Conservation (phyloP, 108 stramenopile genomes). For the Fragilaria crotonensis region DNA sequence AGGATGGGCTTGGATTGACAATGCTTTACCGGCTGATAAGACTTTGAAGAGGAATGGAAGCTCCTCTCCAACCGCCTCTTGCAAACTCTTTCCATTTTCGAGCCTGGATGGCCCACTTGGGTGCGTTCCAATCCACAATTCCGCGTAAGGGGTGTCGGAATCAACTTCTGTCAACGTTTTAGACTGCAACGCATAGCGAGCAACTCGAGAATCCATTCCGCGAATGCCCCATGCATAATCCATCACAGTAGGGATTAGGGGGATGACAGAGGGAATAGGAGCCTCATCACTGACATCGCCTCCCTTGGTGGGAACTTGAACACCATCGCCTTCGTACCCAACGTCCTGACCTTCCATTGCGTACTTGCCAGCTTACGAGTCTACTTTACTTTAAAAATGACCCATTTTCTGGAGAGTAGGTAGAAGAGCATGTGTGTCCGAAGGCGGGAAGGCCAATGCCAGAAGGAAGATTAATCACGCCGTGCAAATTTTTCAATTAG, state of each 20-base stretch:
- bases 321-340: no score
- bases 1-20: constrained; percentile 88
- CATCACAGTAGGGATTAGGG: constrained; percentile 50
- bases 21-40: constrained; percentile 64
- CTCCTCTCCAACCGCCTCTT: constrained; percentile 42
- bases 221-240: constrained; percentile 82
- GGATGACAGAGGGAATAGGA: constrained; percentile 14
- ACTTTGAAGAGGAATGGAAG: constrained; percentile 89
- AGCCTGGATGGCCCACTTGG: constrained; percentile 59
- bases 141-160: constrained; percentile 76
- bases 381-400: no score
- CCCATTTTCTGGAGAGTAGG: no score
- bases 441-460: no score
- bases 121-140: constrained; percentile 86
- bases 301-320: no score
- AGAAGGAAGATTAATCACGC: no score
- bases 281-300: no score
- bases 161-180: constrained; percentile 63
- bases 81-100: neutral
- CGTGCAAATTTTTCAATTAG: no score
- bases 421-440: no score
- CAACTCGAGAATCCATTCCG: constrained; percentile 72
- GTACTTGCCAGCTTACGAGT: no score
- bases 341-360: no score
- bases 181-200: constrained; percentile 52